A percentile compares a stretch with the other conserved stretches of the same genome.
These are phyloP conservation scores for Harringtonia lauricola DNA, from an alignment of 2,329 filamentous ascomycete species.

Conservation along the genomic window DNA sequence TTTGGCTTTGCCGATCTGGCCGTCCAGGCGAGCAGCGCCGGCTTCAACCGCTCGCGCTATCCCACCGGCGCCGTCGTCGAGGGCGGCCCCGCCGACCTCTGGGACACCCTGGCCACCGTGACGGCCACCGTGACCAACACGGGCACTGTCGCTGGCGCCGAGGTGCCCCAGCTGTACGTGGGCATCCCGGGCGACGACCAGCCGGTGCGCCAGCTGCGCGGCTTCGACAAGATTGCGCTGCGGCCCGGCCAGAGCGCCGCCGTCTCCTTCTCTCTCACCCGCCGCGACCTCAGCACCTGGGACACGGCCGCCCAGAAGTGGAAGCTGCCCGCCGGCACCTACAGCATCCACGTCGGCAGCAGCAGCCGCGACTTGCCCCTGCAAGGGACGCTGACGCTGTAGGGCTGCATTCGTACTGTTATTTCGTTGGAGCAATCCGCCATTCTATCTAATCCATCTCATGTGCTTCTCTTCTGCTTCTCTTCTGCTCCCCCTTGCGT, in stretches of 20 bases:
- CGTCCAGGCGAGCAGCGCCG: constrained; percentile 34
- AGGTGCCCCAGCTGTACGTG: constrained; percentile 16
- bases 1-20: constrained; percentile 56
- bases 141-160: constrained; percentile 17
- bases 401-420: too few relatives aligned
- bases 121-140: constrained; percentile 27
- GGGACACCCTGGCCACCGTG: constrained; percentile 28
- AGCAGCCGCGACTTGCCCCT: constrained; percentile 31
- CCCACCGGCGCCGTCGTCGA: constrained; percentile 5
- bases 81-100: constrained; percentile 19
- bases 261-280: constrained; percentile 26
- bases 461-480: too few relatives aligned
- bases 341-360: constrained; percentile 28
- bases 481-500: too few relatives aligned
- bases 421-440: too few relatives aligned
- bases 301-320: constrained; percentile 35
- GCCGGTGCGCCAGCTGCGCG: constrained; percentile 40
- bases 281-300: constrained; percentile 37
- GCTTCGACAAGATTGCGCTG: constrained; percentile 50
- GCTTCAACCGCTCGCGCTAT: constrained; percentile 15
- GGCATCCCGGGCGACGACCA: constrained; percentile 11
- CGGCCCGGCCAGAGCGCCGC: constrained; percentile 27
- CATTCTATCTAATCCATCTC: too few relatives aligned
- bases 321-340: constrained; percentile 30
- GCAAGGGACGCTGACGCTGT: constrained; percentile 12